Base-by-base conservation (phyloP, 768 basidiomycete species). In the Solioccasus polychromus region DNA sequence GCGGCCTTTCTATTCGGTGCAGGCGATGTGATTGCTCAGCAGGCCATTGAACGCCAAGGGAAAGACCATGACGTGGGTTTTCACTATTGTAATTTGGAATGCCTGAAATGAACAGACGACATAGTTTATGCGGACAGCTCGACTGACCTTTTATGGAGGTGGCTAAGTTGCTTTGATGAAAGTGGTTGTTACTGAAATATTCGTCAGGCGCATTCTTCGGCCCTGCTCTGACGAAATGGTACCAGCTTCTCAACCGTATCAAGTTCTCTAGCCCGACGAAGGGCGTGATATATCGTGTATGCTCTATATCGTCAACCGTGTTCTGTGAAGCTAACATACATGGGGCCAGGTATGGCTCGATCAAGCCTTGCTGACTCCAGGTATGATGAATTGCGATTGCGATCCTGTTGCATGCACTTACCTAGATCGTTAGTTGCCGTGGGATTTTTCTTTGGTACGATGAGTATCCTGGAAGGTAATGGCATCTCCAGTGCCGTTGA, bases 21-120 rank as follows among this genome's bases (percentile, higher is more conserved):
- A 6, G 88, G 87, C 18, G 90, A 92, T 60, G 56, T 92, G 1
- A 76, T 94, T 34, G 92, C 92, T 0, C 92, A 96, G 66, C 93
- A 95, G 64, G 77, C 70, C 1, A 77, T 94, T 17, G 93, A 94
- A 60, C 72, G 71, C 57, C 78, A 71, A 52, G 88, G 90, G 6
- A 70, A 59, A 43, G 63, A 82, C 3, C 92, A 95, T 59, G 92
- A 96, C 53, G 87, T 88, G 52, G 24, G 45, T 19, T 28, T 32
- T 8, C 31, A 9, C 42, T 10, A 4, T 2, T 15, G 3, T 2
- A 14, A 35, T 19, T 42, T 1, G 4, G 14, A 6, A 12, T n/a
- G 1, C 24, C 25, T 50, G 47, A 46, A 17, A n/a, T 18, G 4
- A 35, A 5, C 19, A 19, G 39, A 40, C n/a, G 22, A 35, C 25